Base-by-base conservation (phyloP, 306 rosid genomes). In the Heteromeles arbutifolia region DNA sequence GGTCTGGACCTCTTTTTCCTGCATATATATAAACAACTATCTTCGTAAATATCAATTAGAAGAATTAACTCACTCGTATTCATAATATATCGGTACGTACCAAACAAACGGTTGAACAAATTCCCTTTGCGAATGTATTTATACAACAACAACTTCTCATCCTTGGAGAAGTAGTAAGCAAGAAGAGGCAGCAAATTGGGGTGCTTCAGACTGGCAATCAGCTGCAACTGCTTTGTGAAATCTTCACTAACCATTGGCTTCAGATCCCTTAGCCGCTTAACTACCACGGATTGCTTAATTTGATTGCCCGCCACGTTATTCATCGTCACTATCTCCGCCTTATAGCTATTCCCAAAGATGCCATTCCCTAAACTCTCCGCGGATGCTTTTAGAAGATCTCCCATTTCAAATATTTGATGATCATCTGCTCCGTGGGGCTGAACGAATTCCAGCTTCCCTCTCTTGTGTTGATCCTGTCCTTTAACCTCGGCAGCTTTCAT, bases 331-430 rank as follows among this genome's bases (percentile, higher is more conserved):
- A 65, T 77, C 87, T 78, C 88, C 2, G 90, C 98, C 90, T 88
- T 90, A 15, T 88, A 94, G 80, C 90, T 85, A 70, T 87, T 88
- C 50, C 96, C 93, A 68, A 88, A 82, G 3, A 77, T 81, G 61
- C 98, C 97, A 28, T 88, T 87, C 13, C 98, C 97, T 29, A 94
- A 67, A 43, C 87, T 78, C 88, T 87, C 97, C n/a, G 97, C 96
- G 24, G 93, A 88, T 41, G 97, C 96, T 78, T 83, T 88, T 3
- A 94, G 82, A 80, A 94, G 86, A 74, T 87, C 96, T 11, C 78
- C 74, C 85, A 91, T 86, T 62, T 87, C 86, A 73, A 94, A 91
- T 5, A 29, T 18, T 3, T 15, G 22, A 28, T 65, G 13, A 25
- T 29, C 58, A n/a, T 28, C 82, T 19, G 18, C 73, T 65, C 54